A percentile compares a stretch with the other conserved stretches of the same genome.
Evolutionary conservation across 176 grass and related monocot species (phyloP).

Genomic region (Neostapfia colusana): DNA sequence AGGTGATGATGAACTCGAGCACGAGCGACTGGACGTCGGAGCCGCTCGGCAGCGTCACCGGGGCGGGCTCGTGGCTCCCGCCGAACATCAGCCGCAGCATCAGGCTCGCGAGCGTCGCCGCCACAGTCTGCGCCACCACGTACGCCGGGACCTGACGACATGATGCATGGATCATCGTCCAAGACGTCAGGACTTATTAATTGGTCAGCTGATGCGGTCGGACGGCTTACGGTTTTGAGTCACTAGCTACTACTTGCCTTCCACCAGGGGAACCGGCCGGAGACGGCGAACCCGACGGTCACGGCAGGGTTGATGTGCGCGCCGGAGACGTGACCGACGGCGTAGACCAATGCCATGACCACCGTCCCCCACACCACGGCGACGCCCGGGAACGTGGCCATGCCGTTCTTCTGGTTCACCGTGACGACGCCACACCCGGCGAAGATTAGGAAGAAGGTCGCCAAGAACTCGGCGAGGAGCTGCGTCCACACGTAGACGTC

Average conservation of each 20-base stretch:
- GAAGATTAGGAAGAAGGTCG: constrained; percentile 84
- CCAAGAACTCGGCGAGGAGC: constrained; percentile 70
- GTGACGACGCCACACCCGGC: constrained; percentile 59
- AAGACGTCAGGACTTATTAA: not conserved
- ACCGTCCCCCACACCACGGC: constrained; percentile 65
- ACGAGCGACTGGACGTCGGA: constrained; percentile 56
- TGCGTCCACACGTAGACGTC: not conserved
- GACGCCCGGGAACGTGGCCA: constrained; percentile 68
- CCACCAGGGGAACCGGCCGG: constrained; percentile 69
- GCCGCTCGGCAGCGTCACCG: constrained; percentile 37
- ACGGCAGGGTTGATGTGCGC: constrained; percentile 93
- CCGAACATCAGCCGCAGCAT: constrained; percentile 63
- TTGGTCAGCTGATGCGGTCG: too few relatives aligned
- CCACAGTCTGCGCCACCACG: constrained; percentile 41
- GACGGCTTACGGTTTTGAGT: too few relatives aligned
- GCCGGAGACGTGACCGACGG: constrained; percentile 82
- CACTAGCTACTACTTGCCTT: constrained; percentile 31
- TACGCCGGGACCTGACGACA: constrained; percentile 55
- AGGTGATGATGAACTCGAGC: constrained; percentile 71
- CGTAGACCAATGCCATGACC: constrained; percentile 81
- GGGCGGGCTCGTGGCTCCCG: constrained; percentile 14
- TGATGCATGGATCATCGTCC: not conserved
- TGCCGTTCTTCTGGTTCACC: constrained; percentile 47
- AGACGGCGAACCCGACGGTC: constrained; percentile 66
- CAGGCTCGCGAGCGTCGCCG: constrained; percentile 44